A percentile compares a stretch with the other conserved stretches of the same genome.
phyloP scores from a whole-genome alignment of 805 yeast genomes.

The Candida maesae region DNA sequence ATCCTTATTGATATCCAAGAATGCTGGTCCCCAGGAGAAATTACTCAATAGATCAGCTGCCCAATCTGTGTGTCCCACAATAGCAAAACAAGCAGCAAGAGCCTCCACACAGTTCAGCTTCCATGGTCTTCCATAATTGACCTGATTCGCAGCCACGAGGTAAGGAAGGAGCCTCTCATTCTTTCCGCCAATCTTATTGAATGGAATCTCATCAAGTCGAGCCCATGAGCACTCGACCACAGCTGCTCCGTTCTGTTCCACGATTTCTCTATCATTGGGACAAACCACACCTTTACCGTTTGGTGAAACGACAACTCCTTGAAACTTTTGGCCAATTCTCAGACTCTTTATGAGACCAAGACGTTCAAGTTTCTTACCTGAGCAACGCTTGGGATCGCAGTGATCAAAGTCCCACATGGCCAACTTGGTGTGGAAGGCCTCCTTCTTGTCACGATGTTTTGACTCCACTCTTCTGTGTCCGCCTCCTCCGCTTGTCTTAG shows the following conservation, averaged over 20 bases:
- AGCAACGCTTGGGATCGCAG: conserved; percentile 96
- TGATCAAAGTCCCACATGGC: conserved; percentile 99
- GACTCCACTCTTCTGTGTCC: conserved; percentile 41
- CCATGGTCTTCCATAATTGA: conserved; percentile 97
- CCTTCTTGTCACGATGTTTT: conserved; percentile 25
- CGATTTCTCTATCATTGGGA: conserved; percentile 77
- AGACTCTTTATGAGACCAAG: conserved; percentile 76
- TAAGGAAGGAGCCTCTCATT: conserved; percentile 87
- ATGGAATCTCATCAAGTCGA: conserved; percentile 93
- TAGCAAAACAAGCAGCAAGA: conserved; percentile 93
- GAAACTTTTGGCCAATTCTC: conserved; percentile 90
- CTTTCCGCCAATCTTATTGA: conserved; percentile 85
- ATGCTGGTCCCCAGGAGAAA: conserved; percentile 93
- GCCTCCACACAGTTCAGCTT: conserved; percentile 95
- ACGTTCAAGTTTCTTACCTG: conserved; percentile 91
- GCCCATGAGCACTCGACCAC: conserved; percentile 99
- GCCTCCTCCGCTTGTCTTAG: conserved; percentile 55
- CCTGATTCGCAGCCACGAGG: conserved; percentile 93
- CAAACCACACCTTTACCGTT: conserved; percentile 88
- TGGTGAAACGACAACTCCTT: conserved; percentile 89
- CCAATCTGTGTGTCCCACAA: conserved; percentile 88
- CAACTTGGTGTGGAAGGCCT: conserved; percentile 70
- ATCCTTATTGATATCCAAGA: conserved; percentile 77
- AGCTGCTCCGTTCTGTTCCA: conserved; percentile 84
- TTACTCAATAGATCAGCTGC: conserved; percentile 71